phyloP scores from a whole-genome alignment of 192 early-diverging fungal genomes.

The Coemansia asiatica region DNA sequence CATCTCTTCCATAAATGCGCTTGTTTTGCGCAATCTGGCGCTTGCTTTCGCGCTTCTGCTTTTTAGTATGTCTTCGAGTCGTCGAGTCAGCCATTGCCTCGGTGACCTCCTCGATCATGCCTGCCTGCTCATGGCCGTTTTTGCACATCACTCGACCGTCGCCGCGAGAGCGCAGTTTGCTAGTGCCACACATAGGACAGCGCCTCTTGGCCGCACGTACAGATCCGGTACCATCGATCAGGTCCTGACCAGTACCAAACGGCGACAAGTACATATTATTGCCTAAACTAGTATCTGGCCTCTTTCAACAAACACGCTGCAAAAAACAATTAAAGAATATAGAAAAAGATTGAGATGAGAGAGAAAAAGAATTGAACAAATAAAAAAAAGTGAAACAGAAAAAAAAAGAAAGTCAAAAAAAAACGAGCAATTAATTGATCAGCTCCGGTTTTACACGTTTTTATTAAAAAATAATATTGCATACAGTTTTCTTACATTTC shows the following conservation, averaged over 20 bases:
- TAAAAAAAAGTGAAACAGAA: background rate
- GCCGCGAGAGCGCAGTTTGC: constrained; percentile 25
- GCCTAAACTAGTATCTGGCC: background rate
- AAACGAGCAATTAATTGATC: background rate
- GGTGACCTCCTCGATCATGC: constrained; percentile 30
- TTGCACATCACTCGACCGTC: constrained; percentile 49
- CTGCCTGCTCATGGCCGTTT: constrained; percentile 47
- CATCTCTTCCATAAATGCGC: constrained; percentile 33
- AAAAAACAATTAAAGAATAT: background rate
- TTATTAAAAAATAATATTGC: too few species aligned
- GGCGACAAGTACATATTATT: background rate
- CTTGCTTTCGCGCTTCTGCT: constrained; percentile 18
- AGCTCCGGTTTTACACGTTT: too few species aligned
- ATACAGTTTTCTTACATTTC: background rate
- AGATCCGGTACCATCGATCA: constrained; percentile 2
- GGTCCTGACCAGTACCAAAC: background rate
- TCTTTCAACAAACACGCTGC: constrained; percentile 2
- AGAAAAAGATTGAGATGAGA: constrained; percentile 1
- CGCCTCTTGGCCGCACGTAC: constrained; percentile 26
- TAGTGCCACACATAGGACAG: constrained; percentile 44
- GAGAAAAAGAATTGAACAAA: background rate
- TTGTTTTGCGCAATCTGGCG: background rate
- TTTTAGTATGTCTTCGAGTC: constrained; percentile 24
- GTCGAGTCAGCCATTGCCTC: constrained; percentile 29
- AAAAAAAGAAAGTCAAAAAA: background rate